Conservation (phyloP, 345 rosid species). For the Euphorbia lathyris region DNA sequence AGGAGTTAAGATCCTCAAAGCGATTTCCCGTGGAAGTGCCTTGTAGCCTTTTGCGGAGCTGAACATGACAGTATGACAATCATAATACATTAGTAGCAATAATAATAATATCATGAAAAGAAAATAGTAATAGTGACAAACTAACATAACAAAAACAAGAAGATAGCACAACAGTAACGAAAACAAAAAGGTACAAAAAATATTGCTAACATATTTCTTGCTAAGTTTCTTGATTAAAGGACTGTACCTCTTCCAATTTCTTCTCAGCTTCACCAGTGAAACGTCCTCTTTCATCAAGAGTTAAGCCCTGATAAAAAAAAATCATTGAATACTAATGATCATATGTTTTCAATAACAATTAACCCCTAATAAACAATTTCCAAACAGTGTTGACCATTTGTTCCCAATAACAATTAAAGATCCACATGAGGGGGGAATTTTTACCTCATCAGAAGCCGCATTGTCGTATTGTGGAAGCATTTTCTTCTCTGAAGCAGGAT, state of each 20-base stretch:
- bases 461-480: slow-evolving; percentile 97
- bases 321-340: neutral
- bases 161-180: neutral
- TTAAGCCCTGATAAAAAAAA: slow-evolving; percentile 56
- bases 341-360: slow-evolving; percentile 1
- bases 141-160: no score
- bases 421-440: neutral
- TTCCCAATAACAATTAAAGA: neutral
- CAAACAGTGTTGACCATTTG: neutral
- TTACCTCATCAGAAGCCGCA: slow-evolving; percentile 66
- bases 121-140: no score
- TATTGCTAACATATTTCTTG: neutral
- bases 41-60: slow-evolving; percentile 82
- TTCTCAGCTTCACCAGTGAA: slow-evolving; percentile 91
- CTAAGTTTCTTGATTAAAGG: neutral
- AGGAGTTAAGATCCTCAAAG: slow-evolving; percentile 63
- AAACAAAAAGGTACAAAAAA: neutral
- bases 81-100: neutral
- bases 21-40: slow-evolving; percentile 48
- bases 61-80: slow-evolving; percentile 20
- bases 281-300: slow-evolving; percentile 77
- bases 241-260: slow-evolving; percentile 79
- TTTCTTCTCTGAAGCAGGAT: slow-evolving; percentile 66
- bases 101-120: no score
- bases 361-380: slow-evolving; percentile 54